Evolutionary conservation across 768 basidiomycete species (phyloP).

Genomic region (Hemileccinum rubropunctum): DNA sequence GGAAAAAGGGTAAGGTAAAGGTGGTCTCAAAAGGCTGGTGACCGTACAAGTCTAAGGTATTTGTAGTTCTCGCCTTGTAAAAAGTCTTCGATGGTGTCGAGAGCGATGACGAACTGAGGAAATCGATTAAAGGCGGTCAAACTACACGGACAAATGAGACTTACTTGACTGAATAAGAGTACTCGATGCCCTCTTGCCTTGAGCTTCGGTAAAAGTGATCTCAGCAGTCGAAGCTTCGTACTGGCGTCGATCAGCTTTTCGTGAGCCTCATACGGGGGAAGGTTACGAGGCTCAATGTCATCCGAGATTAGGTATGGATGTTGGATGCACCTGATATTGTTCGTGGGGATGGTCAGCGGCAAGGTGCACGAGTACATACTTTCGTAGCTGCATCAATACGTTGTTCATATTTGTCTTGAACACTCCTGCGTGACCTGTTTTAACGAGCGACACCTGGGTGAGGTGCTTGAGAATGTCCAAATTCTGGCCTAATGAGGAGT

Average conservation of each 20-base stretch:
- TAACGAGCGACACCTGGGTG: conserved; percentile 41
- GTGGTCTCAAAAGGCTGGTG: conserved; percentile 1
- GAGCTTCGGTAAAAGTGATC: conserved; percentile 75
- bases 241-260: conserved; percentile 80
- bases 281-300: conserved; percentile 71
- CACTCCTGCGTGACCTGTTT: conserved; percentile 26
- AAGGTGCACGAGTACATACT: conserved; percentile 45
- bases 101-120: conserved; percentile 79
- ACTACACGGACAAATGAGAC: conserved; percentile 11
- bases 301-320: conserved; percentile 86
- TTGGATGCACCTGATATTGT: conserved; percentile 66
- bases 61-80: conserved; percentile 75
- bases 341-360: conserved; percentile 1
- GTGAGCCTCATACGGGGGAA: conserved; percentile 61
- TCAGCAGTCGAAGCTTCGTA: conserved; percentile 81
- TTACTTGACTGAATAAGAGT: conserved; percentile 87
- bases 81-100: conserved; percentile 89
- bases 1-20: conserved; percentile 10
- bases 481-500: conserved; percentile 57
- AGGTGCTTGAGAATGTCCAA: conserved; percentile 62
- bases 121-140: not conserved
- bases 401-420: conserved; percentile 70
- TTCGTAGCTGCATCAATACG: conserved; percentile 83
- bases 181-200: conserved; percentile 85
- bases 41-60: conserved; percentile 69